These are phyloP conservation scores for Suhomyces anneliseae DNA, from an alignment of 1,139 yeast species.

Conservation along the genomic window DNA sequence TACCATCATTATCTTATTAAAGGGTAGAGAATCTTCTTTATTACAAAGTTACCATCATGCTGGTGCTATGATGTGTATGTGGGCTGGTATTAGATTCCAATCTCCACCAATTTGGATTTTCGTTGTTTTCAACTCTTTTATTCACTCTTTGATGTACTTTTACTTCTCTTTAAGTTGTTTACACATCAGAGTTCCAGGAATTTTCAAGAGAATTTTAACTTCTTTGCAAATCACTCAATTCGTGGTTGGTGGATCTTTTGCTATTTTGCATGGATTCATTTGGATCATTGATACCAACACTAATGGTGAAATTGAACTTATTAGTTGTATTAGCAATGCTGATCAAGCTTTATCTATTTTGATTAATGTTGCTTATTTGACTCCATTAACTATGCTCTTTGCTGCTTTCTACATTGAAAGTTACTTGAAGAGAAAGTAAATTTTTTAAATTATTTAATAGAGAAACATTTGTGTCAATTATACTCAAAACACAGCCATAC, in stretches of 20 bases:
- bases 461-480: no score
- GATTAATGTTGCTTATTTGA: constrained; percentile 63
- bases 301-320: constrained; percentile 23
- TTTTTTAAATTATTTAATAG: no score
- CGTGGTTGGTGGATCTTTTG: constrained; percentile 68
- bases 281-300: constrained; percentile 52
- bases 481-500: no score
- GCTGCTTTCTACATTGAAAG: constrained; percentile 71
- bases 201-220: constrained; percentile 61
- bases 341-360: constrained; percentile 65
- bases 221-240: constrained; percentile 72
- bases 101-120: constrained; percentile 83
- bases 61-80: constrained; percentile 83
- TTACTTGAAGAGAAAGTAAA: constrained; percentile 37
- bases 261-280: constrained; percentile 61
- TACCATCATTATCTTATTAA: constrained; percentile 64
- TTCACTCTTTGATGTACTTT: constrained; percentile 75
- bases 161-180: constrained; percentile 67
- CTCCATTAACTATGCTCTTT: constrained; percentile 71
- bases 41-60: constrained; percentile 79
- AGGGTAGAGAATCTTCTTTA: constrained; percentile 68
- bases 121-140: constrained; percentile 75
- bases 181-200: constrained; percentile 57
- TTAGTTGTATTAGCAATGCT: constrained; percentile 57
- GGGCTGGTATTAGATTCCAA: constrained; percentile 72